A percentile compares a stretch with the other conserved stretches of the same genome.
Conservation (phyloP, 805 yeast species). For the Vanderwaltozyma polyspora region DNA sequence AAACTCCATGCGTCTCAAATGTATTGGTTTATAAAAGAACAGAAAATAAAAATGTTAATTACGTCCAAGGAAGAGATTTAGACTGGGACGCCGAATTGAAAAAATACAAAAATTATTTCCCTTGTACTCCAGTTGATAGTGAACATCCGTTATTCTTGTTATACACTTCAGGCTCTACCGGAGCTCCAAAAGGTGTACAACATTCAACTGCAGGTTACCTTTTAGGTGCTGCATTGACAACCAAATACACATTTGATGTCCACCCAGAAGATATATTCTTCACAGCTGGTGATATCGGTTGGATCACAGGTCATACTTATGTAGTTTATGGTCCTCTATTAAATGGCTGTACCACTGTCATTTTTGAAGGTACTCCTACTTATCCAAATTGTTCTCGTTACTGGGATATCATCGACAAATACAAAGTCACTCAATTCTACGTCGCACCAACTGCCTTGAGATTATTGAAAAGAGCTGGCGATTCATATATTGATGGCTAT, state of each 20-base stretch:
- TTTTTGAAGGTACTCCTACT: conserved; percentile 82
- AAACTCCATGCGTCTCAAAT: conserved; percentile 54
- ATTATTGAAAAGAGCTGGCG: conserved; percentile 66
- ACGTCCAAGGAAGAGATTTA: conserved; percentile 48
- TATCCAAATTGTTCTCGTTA: conserved; percentile 72
- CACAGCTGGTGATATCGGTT: conserved; percentile 86
- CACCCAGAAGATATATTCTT: conserved; percentile 64
- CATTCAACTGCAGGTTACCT: conserved; percentile 75
- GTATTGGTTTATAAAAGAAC: conserved; percentile 70
- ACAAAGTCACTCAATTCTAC: conserved; percentile 67
- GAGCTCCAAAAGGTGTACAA: conserved; percentile 79
- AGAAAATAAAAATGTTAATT: conserved; percentile 38
- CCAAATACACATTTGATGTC: conserved; percentile 66
- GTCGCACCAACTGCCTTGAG: conserved; percentile 81
- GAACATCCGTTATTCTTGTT: conserved; percentile 75
- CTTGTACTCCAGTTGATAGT: conserved; percentile 67
- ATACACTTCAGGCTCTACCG: conserved; percentile 82
- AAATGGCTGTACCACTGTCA: conserved; percentile 67
- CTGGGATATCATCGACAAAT: conserved; percentile 65
- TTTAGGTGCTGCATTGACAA: conserved; percentile 60
- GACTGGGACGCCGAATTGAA: conserved; percentile 67
- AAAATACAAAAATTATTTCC: conserved; percentile 55
- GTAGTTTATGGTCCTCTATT: conserved; percentile 72
- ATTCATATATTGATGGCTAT: conserved; percentile 45
- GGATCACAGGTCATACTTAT: conserved; percentile 86